These are phyloP conservation scores for Austroboletus novae-zelandiae DNA, from an alignment of 1,284 basidiomycete species.

Conservation along the genomic window DNA sequence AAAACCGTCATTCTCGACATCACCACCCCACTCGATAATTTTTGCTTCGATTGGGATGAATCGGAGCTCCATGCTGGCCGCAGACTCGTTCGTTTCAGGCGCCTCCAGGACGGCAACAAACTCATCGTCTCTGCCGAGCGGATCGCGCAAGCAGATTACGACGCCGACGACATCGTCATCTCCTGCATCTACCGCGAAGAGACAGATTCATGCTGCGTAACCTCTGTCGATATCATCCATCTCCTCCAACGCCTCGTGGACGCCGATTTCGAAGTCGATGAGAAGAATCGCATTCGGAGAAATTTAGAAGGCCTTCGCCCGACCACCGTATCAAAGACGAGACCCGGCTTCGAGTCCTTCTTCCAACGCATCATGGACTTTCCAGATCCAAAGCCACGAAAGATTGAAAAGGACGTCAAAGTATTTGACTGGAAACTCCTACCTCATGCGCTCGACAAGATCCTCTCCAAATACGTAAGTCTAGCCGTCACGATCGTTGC, in stretches of 20 bases:
- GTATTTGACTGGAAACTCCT: constrained; percentile 93
- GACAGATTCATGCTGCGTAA: constrained; percentile 79
- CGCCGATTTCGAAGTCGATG: constrained; percentile 85
- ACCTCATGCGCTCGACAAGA: constrained; percentile 83
- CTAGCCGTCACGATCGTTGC: neutral
- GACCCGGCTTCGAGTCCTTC: constrained; percentile 76
- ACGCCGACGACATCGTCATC: constrained; percentile 58
- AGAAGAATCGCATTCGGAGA: constrained; percentile 94
- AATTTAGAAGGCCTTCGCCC: constrained; percentile 93
- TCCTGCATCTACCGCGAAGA: constrained; percentile 91
- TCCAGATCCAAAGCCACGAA: constrained; percentile 89
- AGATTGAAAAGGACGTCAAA: constrained; percentile 98
- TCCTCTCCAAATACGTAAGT: constrained; percentile 92
- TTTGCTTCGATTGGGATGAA: constrained; percentile 55
- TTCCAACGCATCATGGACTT: constrained; percentile 97
- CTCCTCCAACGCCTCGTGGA: constrained; percentile 87
- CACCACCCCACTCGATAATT: constrained; percentile 49
- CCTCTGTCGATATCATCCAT: constrained; percentile 94
- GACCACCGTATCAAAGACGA: constrained; percentile 87
- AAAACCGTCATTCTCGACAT: constrained; percentile 58
- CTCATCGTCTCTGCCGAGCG: constrained; percentile 65
- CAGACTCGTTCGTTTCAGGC: constrained; percentile 69
- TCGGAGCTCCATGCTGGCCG: constrained; percentile 59
- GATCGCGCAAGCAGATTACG: constrained; percentile 60
- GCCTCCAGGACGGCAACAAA: constrained; percentile 57